These are phyloP conservation scores for Mucor irregularis DNA, from an alignment of 371 early-diverging fungal genomes.

Conservation along the genomic window DNA sequence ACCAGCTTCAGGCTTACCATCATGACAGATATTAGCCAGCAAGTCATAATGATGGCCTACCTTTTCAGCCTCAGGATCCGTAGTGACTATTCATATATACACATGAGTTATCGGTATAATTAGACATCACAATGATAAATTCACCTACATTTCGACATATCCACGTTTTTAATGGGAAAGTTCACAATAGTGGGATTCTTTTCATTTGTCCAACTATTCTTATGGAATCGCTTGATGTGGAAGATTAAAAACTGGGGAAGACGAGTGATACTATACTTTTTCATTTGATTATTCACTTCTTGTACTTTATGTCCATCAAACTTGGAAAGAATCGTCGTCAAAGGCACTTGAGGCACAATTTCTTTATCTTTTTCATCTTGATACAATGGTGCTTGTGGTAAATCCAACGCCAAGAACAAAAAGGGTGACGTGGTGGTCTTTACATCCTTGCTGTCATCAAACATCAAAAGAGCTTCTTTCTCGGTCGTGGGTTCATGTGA, in stretches of 20 bases:
- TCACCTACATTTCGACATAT: constrained; percentile 73
- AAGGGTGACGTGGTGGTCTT: constrained; percentile 66
- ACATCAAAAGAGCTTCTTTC: constrained; percentile 33
- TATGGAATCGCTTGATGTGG: constrained; percentile 90
- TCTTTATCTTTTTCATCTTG: constrained; percentile 86
- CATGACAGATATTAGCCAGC: constrained; percentile 91
- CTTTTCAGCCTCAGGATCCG: constrained; percentile 46
- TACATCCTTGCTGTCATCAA: constrained; percentile 56
- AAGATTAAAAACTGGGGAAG: constrained; percentile 90
- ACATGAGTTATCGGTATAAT: background rate
- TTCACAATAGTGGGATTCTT: constrained; percentile 98
- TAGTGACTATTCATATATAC: constrained; percentile 36
- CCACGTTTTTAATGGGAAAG: constrained; percentile 85
- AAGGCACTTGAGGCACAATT: constrained; percentile 91
- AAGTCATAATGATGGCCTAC: constrained; percentile 77
- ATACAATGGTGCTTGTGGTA: constrained; percentile 93
- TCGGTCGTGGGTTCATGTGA: constrained; percentile 6
- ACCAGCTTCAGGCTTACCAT: constrained; percentile 75
- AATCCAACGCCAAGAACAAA: constrained; percentile 85
- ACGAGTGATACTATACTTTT: constrained; percentile 70
- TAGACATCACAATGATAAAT: background rate
- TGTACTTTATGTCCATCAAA: constrained; percentile 81
- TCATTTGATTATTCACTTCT: constrained; percentile 66
- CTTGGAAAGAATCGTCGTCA: constrained; percentile 77
- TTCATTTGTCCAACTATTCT: constrained; percentile 85